A percentile compares a stretch with the other conserved stretches of the same genome.
These are phyloP conservation scores for Strobilomyces dryophilus DNA, from an alignment of 768 basidiomycete genomes.

Conservation along the genomic window DNA sequence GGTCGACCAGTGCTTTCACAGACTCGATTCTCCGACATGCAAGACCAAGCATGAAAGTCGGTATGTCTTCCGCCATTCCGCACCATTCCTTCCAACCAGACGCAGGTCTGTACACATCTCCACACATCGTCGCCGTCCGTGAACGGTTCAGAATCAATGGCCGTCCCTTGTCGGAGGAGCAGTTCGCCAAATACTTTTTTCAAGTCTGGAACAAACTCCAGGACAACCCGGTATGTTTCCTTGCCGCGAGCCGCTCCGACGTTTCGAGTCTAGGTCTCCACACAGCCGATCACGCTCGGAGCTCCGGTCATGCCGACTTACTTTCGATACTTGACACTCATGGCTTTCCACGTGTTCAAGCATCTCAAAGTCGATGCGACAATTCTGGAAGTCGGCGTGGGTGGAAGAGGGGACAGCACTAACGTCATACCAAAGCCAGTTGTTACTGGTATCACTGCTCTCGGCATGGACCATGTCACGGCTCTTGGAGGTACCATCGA, in stretches of 20 bases:
- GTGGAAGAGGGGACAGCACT: conserved; percentile 91
- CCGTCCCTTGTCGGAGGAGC: conserved; percentile 77
- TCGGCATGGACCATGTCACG: conserved; percentile 89
- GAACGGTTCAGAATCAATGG: conserved; percentile 96
- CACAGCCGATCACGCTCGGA: conserved; percentile 46
- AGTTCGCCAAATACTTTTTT: conserved; percentile 90
- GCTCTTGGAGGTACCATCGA: conserved; percentile 83
- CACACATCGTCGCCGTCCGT: conserved; percentile 92
- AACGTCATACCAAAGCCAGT: conserved; percentile 90
- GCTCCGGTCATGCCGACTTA: conserved; percentile 82
- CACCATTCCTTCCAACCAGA: background rate
- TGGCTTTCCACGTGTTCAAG: conserved; percentile 89
- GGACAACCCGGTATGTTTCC: conserved; percentile 52
- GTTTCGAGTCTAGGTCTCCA: background rate
- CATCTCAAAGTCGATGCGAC: conserved; percentile 82
- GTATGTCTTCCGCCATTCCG: conserved; percentile 38
- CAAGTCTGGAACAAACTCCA: conserved; percentile 90
- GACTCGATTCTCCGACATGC: conserved; percentile 79
- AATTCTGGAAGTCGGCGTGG: conserved; percentile 94
- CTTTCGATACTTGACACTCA: conserved; percentile 88
- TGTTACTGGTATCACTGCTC: conserved; percentile 81
- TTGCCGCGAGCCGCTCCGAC: background rate
- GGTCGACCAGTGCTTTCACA: conserved; percentile 91
- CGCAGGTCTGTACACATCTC: conserved; percentile 91
- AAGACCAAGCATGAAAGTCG: conserved; percentile 77